These are phyloP conservation scores for Rhizoclosmatium globosum DNA, from an alignment of 192 early-diverging fungal species.

Conservation along the genomic window DNA sequence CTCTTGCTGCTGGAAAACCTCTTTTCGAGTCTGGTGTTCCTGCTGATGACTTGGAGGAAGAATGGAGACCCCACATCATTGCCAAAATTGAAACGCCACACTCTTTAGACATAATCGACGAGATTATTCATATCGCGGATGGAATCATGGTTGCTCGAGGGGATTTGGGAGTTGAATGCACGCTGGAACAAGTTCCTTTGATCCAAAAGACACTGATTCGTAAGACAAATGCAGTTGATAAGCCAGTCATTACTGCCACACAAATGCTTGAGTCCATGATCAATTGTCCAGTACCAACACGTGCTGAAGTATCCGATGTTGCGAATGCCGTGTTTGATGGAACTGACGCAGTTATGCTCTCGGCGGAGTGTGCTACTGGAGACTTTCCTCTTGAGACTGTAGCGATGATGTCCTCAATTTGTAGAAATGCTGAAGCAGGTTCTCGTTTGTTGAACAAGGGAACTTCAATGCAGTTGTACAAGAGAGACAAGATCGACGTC, in stretches of 20 bases:
- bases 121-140: constrained; percentile 53
- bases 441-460: constrained; percentile 37
- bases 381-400: constrained; percentile 62
- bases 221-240: constrained; percentile 59
- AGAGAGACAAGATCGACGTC: constrained; percentile 19
- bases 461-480: constrained; percentile 14
- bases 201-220: constrained; percentile 65
- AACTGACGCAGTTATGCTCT: constrained; percentile 64
- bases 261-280: constrained; percentile 71
- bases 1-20: not conserved
- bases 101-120: constrained; percentile 60
- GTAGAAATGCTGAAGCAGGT: constrained; percentile 53
- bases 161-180: constrained; percentile 64
- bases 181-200: constrained; percentile 59
- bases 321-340: constrained; percentile 70
- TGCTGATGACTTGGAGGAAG: constrained; percentile 45
- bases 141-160: constrained; percentile 69
- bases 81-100: constrained; percentile 67
- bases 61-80: constrained; percentile 63
- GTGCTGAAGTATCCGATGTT: constrained; percentile 68
- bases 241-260: constrained; percentile 66
- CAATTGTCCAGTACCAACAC: constrained; percentile 56
- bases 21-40: constrained; percentile 18
- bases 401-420: constrained; percentile 59
- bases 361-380: constrained; percentile 62